Evolutionary conservation across 768 basidiomycete species (phyloP), one percentile per base, ranked within the genome.

Genomic region (Vararia minispora): DNA sequence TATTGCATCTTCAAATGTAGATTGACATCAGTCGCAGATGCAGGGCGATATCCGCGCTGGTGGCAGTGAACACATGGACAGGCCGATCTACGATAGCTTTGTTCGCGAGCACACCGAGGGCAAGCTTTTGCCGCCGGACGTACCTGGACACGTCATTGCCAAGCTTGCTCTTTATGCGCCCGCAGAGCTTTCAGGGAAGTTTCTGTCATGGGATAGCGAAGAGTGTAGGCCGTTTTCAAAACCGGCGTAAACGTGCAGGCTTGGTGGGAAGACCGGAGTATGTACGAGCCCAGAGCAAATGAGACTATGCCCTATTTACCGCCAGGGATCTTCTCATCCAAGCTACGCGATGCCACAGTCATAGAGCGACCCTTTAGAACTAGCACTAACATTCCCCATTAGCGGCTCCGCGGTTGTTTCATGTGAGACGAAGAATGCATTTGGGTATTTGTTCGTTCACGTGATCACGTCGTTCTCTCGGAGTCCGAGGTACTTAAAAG

Each of bases 91-190:
- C 48, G 49, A 67, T 17, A 62, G 55, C 24, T 90, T 90, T 51
- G 53, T 76, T 17, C 61, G 69, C 7, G 68, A 68, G 12, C 63
- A 82, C 49, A 58, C 55, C 10, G 69, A 76, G 17, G 83, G 82
- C n/a, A 69, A 73, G 41, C 72, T 95, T 16, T 71, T 90, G 24
- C 72, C 70, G 33, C 78, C 90, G 1, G 75, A 83, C 43, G 74
- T 78, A 43, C 72, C 69, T 44, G 89, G 83, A 1, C 68, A 80
- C 56, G 81, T 90, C 37, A 76, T 91, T 46, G 90, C 89, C 9
- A 70, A 72, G 6, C 61, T 92, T 16, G 71, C 80, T 2, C 53
- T 92, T n/a, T 49, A 54, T 12, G 88, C 84, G 3, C 65, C 76
- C 5, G 64, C 66, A 47, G 58, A 63, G 3, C 55, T 88, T 28